Base-by-base conservation (phyloP, 495 filamentous ascomycete species). In the Pyronema domesticum region DNA sequence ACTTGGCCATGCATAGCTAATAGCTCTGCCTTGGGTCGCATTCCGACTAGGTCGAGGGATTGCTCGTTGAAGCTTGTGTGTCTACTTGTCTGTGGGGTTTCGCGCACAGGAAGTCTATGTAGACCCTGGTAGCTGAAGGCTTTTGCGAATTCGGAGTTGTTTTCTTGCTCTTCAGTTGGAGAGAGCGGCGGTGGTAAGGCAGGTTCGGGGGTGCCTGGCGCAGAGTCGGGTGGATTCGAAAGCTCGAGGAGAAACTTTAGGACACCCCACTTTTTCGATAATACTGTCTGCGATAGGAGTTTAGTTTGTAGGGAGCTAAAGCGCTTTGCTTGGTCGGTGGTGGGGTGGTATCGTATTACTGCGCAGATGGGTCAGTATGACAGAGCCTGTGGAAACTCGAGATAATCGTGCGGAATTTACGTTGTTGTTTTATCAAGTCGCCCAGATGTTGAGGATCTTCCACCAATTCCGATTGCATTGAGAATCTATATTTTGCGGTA, bases 251-350 rank as follows among this genome's bases (percentile, higher is more conserved):
- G 78, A 43, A 99, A 76, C 64, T 89, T 87, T 6, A 99, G 73
- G 58, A 95, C 94, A 2, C 83, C 87, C 87, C 89, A 95, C 77
- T 96, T 99, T 67, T 94, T 83, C 60, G 80, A 81, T 34, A 99
- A 73, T 1, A 96, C 89, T 3, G 89, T 89, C 59, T 93, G 81
- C 23, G 87, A 83, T 15, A 95, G 72, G 19, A 99, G 76, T 39
- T 83, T 76, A 37, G 85, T 83, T 70, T 89, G 94, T 46, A 96
- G 74, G 64, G 91, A 86, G 13, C 84, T 82, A 68, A 95, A 95
- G 19, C 80, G 75, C 23, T 89, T 70, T n/a, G 86, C 86, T 65
- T 89, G 85, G 57, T 84, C 88, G 0, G 89, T 84, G 47, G 80
- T 81, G 35, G 74, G 72, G 59, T 86, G 83, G 17, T 81, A 78